Conservation (phyloP, 179 eudicot genomes). For the Corrigiola litoralis region DNA sequence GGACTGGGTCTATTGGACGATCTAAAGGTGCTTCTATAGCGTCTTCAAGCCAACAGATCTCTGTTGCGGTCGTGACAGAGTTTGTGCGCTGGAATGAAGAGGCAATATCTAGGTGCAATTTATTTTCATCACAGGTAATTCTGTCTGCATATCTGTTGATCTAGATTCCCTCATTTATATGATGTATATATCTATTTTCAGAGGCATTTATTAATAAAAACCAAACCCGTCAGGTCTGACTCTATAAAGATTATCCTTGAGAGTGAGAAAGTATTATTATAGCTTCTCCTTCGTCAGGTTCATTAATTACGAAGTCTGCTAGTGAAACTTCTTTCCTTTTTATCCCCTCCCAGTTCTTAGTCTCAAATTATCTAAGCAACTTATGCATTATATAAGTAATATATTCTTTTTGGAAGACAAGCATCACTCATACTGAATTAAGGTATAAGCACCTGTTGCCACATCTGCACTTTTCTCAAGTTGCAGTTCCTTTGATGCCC, state of each 20-base stretch:
- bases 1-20: slow-evolving; percentile 85
- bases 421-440: background rate
- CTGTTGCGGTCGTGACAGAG: slow-evolving; percentile 97
- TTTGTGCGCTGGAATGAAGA: slow-evolving; percentile 99
- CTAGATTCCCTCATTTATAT: too few species aligned
- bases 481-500: background rate
- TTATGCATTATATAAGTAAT: background rate
- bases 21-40: slow-evolving; percentile 79
- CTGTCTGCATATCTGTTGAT: too few species aligned
- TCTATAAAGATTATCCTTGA: background rate
- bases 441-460: background rate
- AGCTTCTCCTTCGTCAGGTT: background rate
- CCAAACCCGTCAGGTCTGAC: background rate
- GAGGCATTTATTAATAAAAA: too few species aligned
- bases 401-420: background rate
- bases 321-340: background rate
- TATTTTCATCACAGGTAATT: slow-evolving; percentile 82
- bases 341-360: too few species aligned
- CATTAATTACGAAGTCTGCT: background rate
- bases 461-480: background rate
- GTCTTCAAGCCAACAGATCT: slow-evolving; percentile 80
- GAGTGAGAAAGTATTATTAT: background rate
- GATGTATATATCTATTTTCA: too few species aligned
- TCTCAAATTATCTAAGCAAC: background rate
- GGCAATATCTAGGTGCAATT: slow-evolving; percentile 83